These are phyloP conservation scores for Penicillium ucsense DNA, from an alignment of 495 filamentous ascomycete genomes.

Conservation along the genomic window DNA sequence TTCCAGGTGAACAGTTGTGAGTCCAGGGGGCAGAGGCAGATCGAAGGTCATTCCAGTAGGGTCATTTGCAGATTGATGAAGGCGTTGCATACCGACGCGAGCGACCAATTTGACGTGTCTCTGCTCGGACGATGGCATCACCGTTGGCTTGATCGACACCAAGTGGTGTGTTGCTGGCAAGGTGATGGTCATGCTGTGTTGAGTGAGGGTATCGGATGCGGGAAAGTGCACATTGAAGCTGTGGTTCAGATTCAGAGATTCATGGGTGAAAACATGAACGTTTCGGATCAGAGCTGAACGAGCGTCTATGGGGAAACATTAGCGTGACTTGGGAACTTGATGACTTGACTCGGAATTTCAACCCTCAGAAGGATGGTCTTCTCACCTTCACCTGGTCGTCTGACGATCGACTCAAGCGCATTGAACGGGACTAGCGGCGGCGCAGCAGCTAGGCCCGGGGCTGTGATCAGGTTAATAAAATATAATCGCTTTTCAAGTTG, in stretches of 20 bases:
- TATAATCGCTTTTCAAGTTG: too few species aligned
- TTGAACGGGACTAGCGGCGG: conserved; percentile 12
- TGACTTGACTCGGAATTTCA: too few species aligned
- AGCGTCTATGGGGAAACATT: conserved; percentile 18
- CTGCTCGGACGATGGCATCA: conserved; percentile 45
- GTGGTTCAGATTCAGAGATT: conserved; percentile 44
- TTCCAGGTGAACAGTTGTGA: conserved; percentile 57
- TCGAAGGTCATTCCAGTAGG: conserved; percentile 49
- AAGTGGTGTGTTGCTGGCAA: conserved; percentile 53
- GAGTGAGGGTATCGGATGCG: conserved; percentile 48
- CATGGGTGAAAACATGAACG: conserved; percentile 56
- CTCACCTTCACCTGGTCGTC: conserved; percentile 48
- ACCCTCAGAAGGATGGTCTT: neutral
- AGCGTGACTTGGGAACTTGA: conserved; percentile 2
- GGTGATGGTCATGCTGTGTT: conserved; percentile 59
- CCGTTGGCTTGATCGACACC: conserved; percentile 52
- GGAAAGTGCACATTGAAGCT: conserved; percentile 48
- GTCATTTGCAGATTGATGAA: conserved; percentile 34
- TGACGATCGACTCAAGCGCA: conserved; percentile 23
- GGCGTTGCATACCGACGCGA: conserved; percentile 34
- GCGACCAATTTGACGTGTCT: conserved; percentile 59
- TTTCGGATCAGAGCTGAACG: conserved; percentile 56
- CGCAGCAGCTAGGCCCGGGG: neutral
- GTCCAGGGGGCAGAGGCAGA: conserved; percentile 45
- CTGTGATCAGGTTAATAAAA: neutral